phyloP scores from a whole-genome alignment of 2,329 filamentous ascomycete genomes.

The Phialophora macrospora region DNA sequence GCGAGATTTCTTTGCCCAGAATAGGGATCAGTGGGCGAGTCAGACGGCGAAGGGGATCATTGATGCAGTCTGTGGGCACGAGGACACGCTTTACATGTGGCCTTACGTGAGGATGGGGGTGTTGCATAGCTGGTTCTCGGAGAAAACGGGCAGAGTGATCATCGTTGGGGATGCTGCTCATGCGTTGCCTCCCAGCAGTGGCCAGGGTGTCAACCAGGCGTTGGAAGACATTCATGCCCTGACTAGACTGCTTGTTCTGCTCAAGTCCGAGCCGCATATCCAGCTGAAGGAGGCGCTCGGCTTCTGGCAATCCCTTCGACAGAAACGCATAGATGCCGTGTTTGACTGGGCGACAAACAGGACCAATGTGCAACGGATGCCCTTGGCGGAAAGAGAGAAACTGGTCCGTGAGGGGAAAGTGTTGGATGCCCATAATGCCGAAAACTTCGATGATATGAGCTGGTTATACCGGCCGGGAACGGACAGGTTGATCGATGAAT shows the following conservation, averaged over 20 bases:
- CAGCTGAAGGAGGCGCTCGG: constrained; percentile 41
- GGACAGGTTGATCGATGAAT: constrained; percentile 44
- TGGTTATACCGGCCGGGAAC: constrained; percentile 54
- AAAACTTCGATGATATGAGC: constrained; percentile 45
- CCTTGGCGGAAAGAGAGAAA: constrained; percentile 38
- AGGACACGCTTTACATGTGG: constrained; percentile 48
- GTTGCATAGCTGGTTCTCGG: constrained; percentile 57
- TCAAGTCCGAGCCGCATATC: constrained; percentile 42
- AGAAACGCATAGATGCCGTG: constrained; percentile 55
- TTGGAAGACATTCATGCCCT: constrained; percentile 60
- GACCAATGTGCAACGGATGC: constrained; percentile 56
- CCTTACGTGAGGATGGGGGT: constrained; percentile 56
- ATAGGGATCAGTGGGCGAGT: constrained; percentile 38
- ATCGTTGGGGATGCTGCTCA: constrained; percentile 64
- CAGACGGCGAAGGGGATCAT: constrained; percentile 47
- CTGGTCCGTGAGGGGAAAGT: constrained; percentile 23
- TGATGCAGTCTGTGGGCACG: constrained; percentile 27
- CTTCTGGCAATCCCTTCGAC: constrained; percentile 57
- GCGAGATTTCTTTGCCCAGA: constrained; percentile 24
- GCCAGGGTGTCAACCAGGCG: constrained; percentile 61
- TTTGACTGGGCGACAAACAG: constrained; percentile 53
- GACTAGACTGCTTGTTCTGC: constrained; percentile 47
- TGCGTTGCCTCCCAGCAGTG: constrained; percentile 58
- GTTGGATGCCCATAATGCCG: constrained; percentile 31
- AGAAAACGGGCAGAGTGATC: constrained; percentile 52